Evolutionary conservation across 345 rosid species (phyloP).

Genomic region (Syzygium aromaticum): DNA sequence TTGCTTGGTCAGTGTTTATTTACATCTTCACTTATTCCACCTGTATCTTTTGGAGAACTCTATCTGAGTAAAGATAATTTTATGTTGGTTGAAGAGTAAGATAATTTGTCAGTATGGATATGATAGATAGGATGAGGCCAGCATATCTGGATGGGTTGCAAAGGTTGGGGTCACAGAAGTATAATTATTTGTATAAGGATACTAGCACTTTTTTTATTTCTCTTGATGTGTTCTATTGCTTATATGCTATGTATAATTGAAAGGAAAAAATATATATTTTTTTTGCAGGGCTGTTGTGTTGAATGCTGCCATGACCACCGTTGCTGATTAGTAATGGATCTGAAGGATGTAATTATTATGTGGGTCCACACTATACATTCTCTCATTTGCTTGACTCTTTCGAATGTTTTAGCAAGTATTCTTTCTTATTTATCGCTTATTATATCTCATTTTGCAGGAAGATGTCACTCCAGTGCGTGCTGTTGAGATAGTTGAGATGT

Average conservation of each 20-base stretch:
- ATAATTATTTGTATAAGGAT: background rate
- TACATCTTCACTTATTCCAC: background rate
- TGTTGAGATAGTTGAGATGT: constrained; percentile 29
- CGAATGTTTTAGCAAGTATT: background rate
- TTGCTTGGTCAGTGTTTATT: constrained; percentile 55
- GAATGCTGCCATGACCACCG: constrained; percentile 36
- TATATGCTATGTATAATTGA: background rate
- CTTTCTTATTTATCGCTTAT: background rate
- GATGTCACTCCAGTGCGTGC: constrained; percentile 27
- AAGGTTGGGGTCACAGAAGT: background rate
- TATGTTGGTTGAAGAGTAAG: background rate
- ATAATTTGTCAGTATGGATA: background rate
- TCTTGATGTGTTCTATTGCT: background rate
- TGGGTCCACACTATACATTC: constrained; percentile 19
- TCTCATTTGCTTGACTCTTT: background rate
- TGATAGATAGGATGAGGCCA: background rate
- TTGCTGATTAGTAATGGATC: constrained; percentile 93
- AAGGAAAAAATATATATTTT: background rate
- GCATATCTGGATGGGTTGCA: background rate
- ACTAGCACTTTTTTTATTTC: background rate
- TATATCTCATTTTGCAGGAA: constrained; percentile 14
- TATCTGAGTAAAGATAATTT: background rate
- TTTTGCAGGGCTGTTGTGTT: background rate
- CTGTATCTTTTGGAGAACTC: background rate
- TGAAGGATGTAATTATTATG: constrained; percentile 88